These are phyloP conservation scores for Podaxis rugospora DNA, from an alignment of 768 basidiomycete species.

Conservation along the genomic window DNA sequence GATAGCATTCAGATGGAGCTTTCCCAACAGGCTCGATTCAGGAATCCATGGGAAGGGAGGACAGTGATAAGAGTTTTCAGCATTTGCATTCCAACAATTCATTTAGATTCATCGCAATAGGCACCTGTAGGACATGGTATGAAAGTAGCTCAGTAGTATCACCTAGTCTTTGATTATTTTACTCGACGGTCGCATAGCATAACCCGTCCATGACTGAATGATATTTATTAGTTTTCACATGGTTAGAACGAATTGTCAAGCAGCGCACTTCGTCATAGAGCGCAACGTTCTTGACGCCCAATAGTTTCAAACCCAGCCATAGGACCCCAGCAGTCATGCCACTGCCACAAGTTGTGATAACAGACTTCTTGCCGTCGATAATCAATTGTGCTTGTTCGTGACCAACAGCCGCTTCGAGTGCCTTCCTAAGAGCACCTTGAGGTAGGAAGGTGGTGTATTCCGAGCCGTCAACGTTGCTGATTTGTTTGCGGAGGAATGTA, in stretches of 20 bases:
- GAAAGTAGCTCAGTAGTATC: constrained; percentile 1
- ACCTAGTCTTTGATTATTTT: constrained; percentile 52
- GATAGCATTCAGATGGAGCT: not conserved
- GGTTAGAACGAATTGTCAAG: constrained; percentile 3
- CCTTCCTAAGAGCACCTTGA: constrained; percentile 50
- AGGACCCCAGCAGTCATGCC: constrained; percentile 97
- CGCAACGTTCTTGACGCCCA: constrained; percentile 58
- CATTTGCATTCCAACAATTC: not conserved
- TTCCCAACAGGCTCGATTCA: not conserved
- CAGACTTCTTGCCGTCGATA: constrained; percentile 51
- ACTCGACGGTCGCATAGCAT: constrained; percentile 73
- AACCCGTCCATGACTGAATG: constrained; percentile 90
- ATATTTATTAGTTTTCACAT: constrained; percentile 9
- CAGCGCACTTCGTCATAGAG: constrained; percentile 88
- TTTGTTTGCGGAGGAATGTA: constrained; percentile 52
- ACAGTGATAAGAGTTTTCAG: not conserved
- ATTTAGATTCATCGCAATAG: not conserved
- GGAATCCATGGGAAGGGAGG: not conserved
- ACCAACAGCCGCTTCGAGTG: constrained; percentile 63
- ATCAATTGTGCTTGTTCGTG: constrained; percentile 49
- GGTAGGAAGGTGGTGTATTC: constrained; percentile 61
- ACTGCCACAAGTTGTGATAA: constrained; percentile 85
- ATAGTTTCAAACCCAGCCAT: constrained; percentile 84
- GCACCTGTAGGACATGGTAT: not conserved
- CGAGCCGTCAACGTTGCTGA: constrained; percentile 28